Percentiles rank a stretch among this genome's conserved stretches.
Conservation (phyloP, 192 early-diverging fungal genomes). For the Glomus cerebriforme region DNA sequence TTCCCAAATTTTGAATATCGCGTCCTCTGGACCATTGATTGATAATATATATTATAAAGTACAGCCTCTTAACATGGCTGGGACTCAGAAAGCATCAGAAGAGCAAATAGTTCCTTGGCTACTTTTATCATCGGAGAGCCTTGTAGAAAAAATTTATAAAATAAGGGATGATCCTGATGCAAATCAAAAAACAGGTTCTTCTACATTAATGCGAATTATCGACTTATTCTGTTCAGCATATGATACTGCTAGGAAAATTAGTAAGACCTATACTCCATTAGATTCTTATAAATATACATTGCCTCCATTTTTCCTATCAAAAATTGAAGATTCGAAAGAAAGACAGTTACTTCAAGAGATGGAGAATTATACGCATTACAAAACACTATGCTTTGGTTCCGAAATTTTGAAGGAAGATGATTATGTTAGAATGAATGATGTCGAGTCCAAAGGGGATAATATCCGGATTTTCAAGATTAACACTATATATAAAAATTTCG, state of each 20-base stretch:
- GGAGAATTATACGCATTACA: slow-evolving; percentile 7
- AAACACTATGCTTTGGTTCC: neutral
- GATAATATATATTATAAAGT: neutral
- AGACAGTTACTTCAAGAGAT: neutral
- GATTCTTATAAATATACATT: neutral
- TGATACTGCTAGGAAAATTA: neutral
- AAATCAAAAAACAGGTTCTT: neutral
- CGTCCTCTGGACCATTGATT: neutral
- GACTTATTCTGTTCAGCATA: neutral
- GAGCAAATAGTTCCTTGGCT: neutral
- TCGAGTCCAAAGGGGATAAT: neutral
- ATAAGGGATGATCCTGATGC: neutral
- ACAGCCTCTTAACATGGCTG: neutral
- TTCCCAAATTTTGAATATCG: neutral
- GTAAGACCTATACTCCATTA: neutral
- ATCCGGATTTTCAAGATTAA: slow-evolving; percentile 1
- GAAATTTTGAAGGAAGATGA: slow-evolving; percentile 11
- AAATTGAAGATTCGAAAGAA: neutral
- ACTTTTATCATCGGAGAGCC: neutral
- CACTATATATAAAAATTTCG: slow-evolving; percentile 4
- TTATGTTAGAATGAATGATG: neutral
- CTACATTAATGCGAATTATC: neutral
- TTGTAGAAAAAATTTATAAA: neutral
- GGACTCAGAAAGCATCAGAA: neutral
- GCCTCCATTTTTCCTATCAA: neutral